Base-by-base conservation (phyloP, 192 early-diverging fungal genomes). In the Dissophora ornata region DNA sequence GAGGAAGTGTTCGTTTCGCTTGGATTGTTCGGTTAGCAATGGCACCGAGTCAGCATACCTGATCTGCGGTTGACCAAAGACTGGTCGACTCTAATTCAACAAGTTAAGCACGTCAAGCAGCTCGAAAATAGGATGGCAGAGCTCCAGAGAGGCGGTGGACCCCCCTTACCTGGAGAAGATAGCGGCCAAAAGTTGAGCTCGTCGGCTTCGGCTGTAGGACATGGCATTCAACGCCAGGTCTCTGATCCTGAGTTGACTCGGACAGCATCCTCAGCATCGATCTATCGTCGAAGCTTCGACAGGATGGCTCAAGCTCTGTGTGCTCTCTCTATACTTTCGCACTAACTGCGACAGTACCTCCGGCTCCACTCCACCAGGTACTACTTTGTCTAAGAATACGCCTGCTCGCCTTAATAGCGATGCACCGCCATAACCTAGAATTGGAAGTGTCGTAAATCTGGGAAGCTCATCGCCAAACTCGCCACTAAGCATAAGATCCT, bases 121-220 rank as follows among this genome's bases (percentile, higher is more conserved):
- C 50, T 79, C 6, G 69, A 79, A 32, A 75, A 82, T 21, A 33
- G 54, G 40, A 67, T 79, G 32, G 32, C 66, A 11, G 81, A 82
- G 38, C 49, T 82, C 18, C 75, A 82, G 38, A 57, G 19, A 30
- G 44, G 36, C n/a, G 49, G 28, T 47, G 54, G 60, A 42, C 26
- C 79, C 30, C 50, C 58, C n/a, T 24, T n/a, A 57, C 48, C 51
- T 36, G 51, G 40, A 10, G 55, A 53, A 36, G 62, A 49, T 33
- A 60, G 44, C n/a, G 52, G 44, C 56, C 29, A 41, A 21, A 42
- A 41, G n/a, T n/a, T n/a, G n/a, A n/a, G n/a, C n/a, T n/a, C 73
- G 2, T 44, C 58, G 1, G 34, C 56, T 15, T 59, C 62, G 6
- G 25, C 49, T 28, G 19, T 75, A 11, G 71, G 63, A 11, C 19